A percentile compares a stretch with the other conserved stretches of the same genome.
These are phyloP conservation scores for Calycina herbarum DNA, from an alignment of 2,329 filamentous ascomycete genomes.

Conservation along the genomic window DNA sequence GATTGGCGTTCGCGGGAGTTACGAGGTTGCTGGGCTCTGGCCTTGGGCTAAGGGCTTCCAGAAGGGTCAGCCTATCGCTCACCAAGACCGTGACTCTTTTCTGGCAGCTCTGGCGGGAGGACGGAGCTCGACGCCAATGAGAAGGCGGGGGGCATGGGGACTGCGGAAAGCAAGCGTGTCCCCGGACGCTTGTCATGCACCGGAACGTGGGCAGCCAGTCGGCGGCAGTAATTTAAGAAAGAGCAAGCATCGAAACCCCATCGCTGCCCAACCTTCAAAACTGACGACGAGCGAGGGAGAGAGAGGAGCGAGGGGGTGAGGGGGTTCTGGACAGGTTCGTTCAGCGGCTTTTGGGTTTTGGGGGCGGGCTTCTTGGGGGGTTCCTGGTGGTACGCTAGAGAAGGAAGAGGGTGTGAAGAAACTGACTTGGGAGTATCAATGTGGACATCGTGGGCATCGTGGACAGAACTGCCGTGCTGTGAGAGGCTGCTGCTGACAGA, in stretches of 20 bases:
- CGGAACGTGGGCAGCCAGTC: slow-evolving; percentile 27
- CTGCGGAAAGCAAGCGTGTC: slow-evolving; percentile 25
- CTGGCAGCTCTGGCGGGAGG: slow-evolving; percentile 18
- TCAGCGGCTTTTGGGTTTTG: background rate
- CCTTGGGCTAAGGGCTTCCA: slow-evolving; percentile 11
- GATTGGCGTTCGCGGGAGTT: slow-evolving; percentile 32
- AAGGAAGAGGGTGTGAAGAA: slow-evolving; percentile 4
- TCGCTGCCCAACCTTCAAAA: slow-evolving; percentile 29
- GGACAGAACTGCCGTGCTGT: slow-evolving; percentile 6
- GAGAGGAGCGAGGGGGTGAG: background rate
- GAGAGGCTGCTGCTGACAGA: slow-evolving; percentile 6
- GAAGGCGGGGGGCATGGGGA: slow-evolving; percentile 9
- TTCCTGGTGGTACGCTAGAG: background rate
- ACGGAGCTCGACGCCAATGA: slow-evolving; percentile 25
- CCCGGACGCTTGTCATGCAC: slow-evolving; percentile 31
- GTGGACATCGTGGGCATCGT: background rate
- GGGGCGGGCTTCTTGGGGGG: background rate
- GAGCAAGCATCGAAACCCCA: slow-evolving; percentile 15
- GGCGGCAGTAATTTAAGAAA: slow-evolving; percentile 19
- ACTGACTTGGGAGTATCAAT: background rate
- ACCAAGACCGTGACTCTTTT: slow-evolving; percentile 21
- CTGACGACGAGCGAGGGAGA: slow-evolving; percentile 4
- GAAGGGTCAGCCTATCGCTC: slow-evolving; percentile 23
- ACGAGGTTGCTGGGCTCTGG: slow-evolving; percentile 3
- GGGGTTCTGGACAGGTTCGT: background rate